Conservation (phyloP, 495 filamentous ascomycete species). For the Apodospora peruviana region DNA sequence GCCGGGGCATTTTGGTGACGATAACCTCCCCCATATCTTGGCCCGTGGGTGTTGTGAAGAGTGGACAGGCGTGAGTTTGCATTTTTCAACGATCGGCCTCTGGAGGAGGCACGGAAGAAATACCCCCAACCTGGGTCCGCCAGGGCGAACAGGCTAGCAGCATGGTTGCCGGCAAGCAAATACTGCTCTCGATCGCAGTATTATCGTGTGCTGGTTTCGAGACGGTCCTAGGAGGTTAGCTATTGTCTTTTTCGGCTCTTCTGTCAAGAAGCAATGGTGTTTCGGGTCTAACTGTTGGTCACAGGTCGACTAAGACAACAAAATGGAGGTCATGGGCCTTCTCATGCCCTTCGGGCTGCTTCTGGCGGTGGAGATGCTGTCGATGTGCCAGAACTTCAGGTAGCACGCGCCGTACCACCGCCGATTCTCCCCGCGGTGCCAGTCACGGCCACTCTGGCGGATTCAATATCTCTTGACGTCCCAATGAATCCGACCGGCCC, state of each 20-base stretch:
- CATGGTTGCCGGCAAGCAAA: conserved; percentile 23
- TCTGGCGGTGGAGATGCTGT: neutral
- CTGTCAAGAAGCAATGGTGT: neutral
- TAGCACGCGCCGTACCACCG: neutral
- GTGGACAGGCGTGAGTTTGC: too few species aligned
- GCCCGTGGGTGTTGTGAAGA: neutral
- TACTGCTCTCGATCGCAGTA: conserved; percentile 27
- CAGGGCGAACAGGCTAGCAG: conserved; percentile 9
- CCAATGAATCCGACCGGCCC: neutral
- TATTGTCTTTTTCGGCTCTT: neutral
- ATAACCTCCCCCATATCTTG: neutral
- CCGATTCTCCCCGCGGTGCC: neutral
- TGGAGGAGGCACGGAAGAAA: conserved; percentile 1
- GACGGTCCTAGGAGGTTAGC: conserved; percentile 20
- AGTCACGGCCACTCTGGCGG: neutral
- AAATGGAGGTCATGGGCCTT: neutral
- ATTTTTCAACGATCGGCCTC: neutral
- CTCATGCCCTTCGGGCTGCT: neutral
- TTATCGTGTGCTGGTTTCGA: conserved; percentile 21
- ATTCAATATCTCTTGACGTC: neutral
- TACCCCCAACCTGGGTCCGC: neutral
- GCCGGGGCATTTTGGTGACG: conserved; percentile 13
- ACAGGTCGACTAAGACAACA: neutral
- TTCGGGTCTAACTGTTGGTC: neutral
- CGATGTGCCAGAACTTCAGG: neutral